Base-by-base conservation (phyloP, 495 filamentous ascomycete species). In the Penicillium chermesinum region DNA sequence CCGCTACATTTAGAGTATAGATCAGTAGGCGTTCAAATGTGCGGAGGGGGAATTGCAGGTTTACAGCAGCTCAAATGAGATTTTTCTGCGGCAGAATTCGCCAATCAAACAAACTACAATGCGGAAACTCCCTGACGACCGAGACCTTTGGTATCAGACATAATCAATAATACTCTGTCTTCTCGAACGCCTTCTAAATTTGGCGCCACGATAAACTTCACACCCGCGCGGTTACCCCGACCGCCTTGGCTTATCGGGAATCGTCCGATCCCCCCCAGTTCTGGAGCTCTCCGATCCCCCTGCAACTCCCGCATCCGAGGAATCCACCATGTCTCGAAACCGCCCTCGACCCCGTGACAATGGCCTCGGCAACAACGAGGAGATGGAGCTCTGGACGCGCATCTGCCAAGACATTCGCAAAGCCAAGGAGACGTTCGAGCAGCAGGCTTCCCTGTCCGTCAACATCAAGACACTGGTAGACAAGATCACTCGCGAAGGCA, bases 351-450 rank as follows among this genome's bases (percentile, higher is more conserved):
- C 67, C 46, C 58, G 72, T 36, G 72, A 73, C 54, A 75, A 75
- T 62, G 72, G 72, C 12, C 63, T 71, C 15, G 71, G 70, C 16
- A 75, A 74, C 33, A 77, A 83, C 50, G 82, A 85, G 61, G 82
- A 85, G 59, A 74, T 78, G 36, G 74, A 77, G 46, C 72, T 85
- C 61, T 85, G 82, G 82, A 80, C 74, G 45, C 73, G 77, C 48
- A 81, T 85, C 38, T 69, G 76, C 20, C 77, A 73, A 36, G 79
- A 83, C 52, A 64, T 80, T 20, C 70, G 69, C 44, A 73, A 73
- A 52, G 79, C 77, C 20, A 82, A 81, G 58, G 81, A 85, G 52
- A 81, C 83, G 46, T 77, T 82, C 49, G 74, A 77, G 47, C 79
- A 80, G 50, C 67, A 74, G 39, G 69, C 67, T 27, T 66, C 61